Base-by-base conservation (phyloP, 139 green algal genomes). In the Chlamydomonas incerta region DNA sequence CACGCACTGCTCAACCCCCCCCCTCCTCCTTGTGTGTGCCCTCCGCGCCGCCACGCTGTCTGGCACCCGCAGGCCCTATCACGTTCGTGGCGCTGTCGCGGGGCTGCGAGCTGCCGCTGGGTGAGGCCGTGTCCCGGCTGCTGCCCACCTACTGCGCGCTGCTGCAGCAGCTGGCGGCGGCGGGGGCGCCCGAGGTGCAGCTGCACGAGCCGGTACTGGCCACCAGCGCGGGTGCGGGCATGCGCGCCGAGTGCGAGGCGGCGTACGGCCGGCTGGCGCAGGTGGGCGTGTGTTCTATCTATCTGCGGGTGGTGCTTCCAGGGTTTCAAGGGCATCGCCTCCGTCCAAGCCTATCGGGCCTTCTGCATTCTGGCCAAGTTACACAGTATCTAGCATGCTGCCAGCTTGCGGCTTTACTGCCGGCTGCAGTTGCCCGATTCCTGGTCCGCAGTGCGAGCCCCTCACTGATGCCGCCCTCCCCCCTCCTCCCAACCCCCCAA, bases 151-250 rank as follows among this genome's bases (percentile, higher is more conserved):
- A 98, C 74, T 68, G 63, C 24, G 50, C 90, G 47, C 81, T 98
- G 55, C 89, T 98, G 31, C 21, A 81, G 31, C 21, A 94, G 83
- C 89, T 98, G 35, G 87, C 86, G 77, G 85, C 31, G 10, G 80
- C 87, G 60, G 77, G 83, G 60, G 86, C 85, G 71, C 77, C 85
- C 2, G 84, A 95, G 90, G 90, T 96, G 29, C 95, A 98, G 93
- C 52, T 98, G 28, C 95, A 97, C 79, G 96, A 98, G 94, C 96
- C 96, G 3, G 82, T 90, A 29, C 92, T 98, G 52, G 87, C 88
- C 52, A 91, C 89, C 28, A 73, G 79, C 33, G 47, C 70, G 4
- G 93, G 88, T 1, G 87, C 74, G 0, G 57, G 20, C 0, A 79
- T 94, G 28, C 41, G 83, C 73, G 87, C 33, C 6, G 91, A 88